Evolutionary conservation across 306 rosid species (phyloP), one percentile per base, ranked within the genome.

Genomic region (Trichosanthes truncata): DNA sequence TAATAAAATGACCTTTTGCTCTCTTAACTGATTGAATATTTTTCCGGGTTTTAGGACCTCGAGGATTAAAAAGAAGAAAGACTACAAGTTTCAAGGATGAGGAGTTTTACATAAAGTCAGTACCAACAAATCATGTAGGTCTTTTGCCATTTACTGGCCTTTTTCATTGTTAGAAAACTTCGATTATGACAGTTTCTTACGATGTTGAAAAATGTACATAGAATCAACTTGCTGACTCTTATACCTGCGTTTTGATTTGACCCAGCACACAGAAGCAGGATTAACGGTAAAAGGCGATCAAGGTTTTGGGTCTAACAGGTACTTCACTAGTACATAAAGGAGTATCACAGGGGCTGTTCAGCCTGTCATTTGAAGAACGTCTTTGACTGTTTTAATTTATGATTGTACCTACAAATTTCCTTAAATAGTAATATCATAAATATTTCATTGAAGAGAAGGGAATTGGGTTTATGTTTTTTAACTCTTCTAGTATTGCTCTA

Each of bases 251-350:
- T 59, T 78, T 57, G 53, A 25, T 56, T 38, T 78, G 55, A 29
- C 25, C 4, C 35, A 94, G 98, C 97, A 90, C 88, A 53, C 82
- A 60, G 98, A 92, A 84, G 90, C 95, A 17, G 98, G 98, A 84
- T 96, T 94, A 41, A 73, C 92, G 0, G 95, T 94, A 48, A 88
- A 90, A 86, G 96, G 90, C 49, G 90, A 88, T 59, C 88, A 83
- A 63, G 96, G 86, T 56, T 89, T 91, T 72, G 89, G 85, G 74
- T 89, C 97, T 62, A 91, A 94, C 80, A 89, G 98, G 97, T 92
- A 88, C 21, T 62, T 74, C 21, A 74, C 29, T 69, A 12, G 8
- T 43, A 41, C 33, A 20, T 15, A n/a, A 38, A 38, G 49, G 25
- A 67, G 48, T 33, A 35, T 36, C 17, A 10, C 10, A 3, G 14